phyloP scores from a whole-genome alignment of 352 stramenopile genomes.

The Pythium aristosporum region DNA sequence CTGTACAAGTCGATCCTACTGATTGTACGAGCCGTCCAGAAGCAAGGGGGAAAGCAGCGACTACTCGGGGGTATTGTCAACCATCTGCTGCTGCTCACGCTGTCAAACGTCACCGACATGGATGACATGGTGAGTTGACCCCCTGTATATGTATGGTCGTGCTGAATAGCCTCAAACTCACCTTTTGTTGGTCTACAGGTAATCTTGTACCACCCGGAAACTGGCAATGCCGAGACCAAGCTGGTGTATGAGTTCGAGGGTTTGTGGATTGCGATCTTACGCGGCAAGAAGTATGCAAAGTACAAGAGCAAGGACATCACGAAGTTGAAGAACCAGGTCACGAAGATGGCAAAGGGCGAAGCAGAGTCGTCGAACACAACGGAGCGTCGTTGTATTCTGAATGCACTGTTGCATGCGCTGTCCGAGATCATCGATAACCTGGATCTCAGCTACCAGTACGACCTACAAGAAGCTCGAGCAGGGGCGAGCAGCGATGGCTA shows the following conservation, averaged over 20 bases:
- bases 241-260: constrained; percentile 77
- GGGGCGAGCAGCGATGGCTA: constrained; percentile 42
- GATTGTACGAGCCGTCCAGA: constrained; percentile 44
- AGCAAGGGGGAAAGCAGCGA: constrained; percentile 34
- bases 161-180: neutral
- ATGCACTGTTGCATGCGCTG: constrained; percentile 50
- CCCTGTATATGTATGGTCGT: neutral
- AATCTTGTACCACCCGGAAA: constrained; percentile 75
- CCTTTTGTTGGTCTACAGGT: constrained; percentile 24
- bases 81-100: constrained; percentile 59
- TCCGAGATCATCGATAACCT: constrained; percentile 50
- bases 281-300: constrained; percentile 19
- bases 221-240: constrained; percentile 62
- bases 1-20: constrained; percentile 53
- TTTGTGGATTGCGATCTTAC: constrained; percentile 62
- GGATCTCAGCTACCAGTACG: constrained; percentile 70
- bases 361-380: neutral
- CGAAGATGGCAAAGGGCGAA: neutral
- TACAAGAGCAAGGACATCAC: constrained; percentile 20
- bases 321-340: constrained; percentile 3
- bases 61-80: constrained; percentile 55
- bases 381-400: constrained; percentile 42
- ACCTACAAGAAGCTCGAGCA: constrained; percentile 42
- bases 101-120: constrained; percentile 61
- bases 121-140: constrained; percentile 35